These are phyloP conservation scores for Oemleria cerasiformis DNA, from an alignment of 306 rosid genomes.

Conservation along the genomic window DNA sequence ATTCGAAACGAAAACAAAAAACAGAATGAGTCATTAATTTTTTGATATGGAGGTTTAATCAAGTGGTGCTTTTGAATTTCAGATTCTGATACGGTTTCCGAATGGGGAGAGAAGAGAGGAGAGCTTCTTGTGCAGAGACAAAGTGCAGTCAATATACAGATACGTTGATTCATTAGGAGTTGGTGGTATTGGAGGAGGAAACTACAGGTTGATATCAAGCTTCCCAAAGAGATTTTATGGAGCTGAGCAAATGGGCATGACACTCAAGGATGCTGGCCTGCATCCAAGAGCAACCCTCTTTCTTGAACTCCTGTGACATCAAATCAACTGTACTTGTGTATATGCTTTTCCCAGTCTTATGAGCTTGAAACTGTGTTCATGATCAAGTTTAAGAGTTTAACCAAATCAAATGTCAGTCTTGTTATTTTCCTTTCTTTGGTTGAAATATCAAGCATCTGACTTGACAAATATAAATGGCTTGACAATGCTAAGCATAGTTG, in stretches of 20 bases:
- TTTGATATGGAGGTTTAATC: background rate
- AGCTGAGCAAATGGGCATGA: constrained; percentile 65
- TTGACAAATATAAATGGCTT: no score
- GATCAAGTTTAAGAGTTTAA: background rate
- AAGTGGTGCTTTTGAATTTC: constrained; percentile 6
- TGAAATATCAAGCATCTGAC: background rate
- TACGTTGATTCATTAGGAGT: constrained; percentile 61
- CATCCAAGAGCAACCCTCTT: constrained; percentile 72
- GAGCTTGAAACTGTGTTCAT: background rate
- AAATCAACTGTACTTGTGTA: background rate
- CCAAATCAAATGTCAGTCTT: background rate
- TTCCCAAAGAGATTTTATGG: constrained; percentile 73
- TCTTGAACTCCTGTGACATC: constrained; percentile 44
- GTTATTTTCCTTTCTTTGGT: background rate
- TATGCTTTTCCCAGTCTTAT: background rate
- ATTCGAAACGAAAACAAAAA: background rate
- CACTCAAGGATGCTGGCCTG: constrained; percentile 68
- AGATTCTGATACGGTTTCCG: constrained; percentile 78
- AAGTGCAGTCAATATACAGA: constrained; percentile 59
- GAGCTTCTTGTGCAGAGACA: constrained; percentile 57
- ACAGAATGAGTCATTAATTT: background rate
- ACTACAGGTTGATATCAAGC: constrained; percentile 68
- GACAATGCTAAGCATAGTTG: no score
- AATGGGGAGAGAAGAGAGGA: constrained; percentile 83
- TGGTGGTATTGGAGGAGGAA: constrained; percentile 38